A percentile compares a stretch with the other conserved stretches of the same genome.
Evolutionary conservation across 2,329 filamentous ascomycete species (phyloP).

Genomic region (Nigrograna mackinnonii): DNA sequence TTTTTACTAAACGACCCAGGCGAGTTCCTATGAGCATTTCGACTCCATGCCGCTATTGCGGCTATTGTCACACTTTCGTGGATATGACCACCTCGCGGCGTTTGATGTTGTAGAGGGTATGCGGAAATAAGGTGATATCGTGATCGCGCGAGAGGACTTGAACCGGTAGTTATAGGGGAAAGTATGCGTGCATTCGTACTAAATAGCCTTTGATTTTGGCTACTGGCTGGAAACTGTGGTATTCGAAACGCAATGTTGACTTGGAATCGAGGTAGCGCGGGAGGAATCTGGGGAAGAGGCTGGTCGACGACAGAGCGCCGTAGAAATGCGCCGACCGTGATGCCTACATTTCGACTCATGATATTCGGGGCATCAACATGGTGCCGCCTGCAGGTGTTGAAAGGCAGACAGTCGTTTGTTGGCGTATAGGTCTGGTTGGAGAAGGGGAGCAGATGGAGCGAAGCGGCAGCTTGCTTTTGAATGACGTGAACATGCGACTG

Average conservation of each 20-base stretch:
- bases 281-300: conserved; percentile 18
- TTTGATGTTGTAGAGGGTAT: conserved; percentile 9
- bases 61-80: conserved; percentile 25
- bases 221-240: too few relatives aligned
- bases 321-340: conserved; percentile 36
- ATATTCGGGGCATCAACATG: conserved; percentile 38
- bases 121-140: conserved; percentile 14
- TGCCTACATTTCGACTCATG: conserved; percentile 51
- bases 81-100: conserved; percentile 6
- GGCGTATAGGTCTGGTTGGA: too few relatives aligned
- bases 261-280: conserved; percentile 17
- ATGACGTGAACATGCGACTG: too few relatives aligned
- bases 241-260: too few relatives aligned
- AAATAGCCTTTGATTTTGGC: too few relatives aligned
- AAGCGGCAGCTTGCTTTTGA: too few relatives aligned
- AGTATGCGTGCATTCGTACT: too few relatives aligned
- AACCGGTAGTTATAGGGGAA: background rate
- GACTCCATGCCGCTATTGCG: conserved; percentile 32
- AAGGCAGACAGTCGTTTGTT: too few relatives aligned
- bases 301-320: conserved; percentile 33
- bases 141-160: too few relatives aligned
- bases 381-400: too few relatives aligned
- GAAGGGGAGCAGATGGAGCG: too few relatives aligned
- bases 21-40: conserved; percentile 29
- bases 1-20: conserved; percentile 15